A percentile compares a stretch with the other conserved stretches of the same genome.
Evolutionary conservation across 768 basidiomycete genomes (phyloP).

Genomic region (Kwoniella mangroviensis): DNA sequence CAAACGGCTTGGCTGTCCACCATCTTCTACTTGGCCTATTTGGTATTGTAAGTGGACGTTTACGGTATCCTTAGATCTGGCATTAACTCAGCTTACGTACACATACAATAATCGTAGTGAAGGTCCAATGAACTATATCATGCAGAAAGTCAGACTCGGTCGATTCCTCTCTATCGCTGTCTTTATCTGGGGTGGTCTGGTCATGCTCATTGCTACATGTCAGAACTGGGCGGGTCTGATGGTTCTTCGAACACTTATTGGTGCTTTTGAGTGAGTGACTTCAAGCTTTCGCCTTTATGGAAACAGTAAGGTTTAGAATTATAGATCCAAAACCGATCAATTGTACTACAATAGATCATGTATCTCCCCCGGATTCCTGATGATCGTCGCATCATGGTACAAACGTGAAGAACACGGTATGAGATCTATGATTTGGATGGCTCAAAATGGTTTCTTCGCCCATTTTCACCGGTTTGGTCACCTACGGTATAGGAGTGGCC

Average conservation of each 20-base stretch:
- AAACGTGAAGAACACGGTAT: conserved; percentile 5
- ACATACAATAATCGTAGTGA: background rate
- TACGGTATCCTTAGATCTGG: background rate
- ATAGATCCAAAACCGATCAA: too few species aligned
- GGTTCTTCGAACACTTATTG: background rate
- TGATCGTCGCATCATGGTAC: conserved; percentile 13
- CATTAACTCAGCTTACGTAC: too few species aligned
- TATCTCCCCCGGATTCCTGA: conserved; percentile 7
- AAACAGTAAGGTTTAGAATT: too few species aligned
- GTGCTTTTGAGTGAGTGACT: conserved; percentile 1
- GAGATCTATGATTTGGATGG: conserved; percentile 12
- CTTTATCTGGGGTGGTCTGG: background rate
- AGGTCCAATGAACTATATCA: conserved; percentile 4
- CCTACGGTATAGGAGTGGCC: conserved; percentile 5
- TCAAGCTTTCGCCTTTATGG: too few species aligned
- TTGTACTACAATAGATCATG: background rate
- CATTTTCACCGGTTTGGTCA: background rate
- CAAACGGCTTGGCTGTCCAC: conserved; percentile 5
- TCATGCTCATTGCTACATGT: background rate
- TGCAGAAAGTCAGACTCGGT: conserved; percentile 7
- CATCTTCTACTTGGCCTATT: conserved; percentile 2
- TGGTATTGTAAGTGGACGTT: conserved; percentile 2
- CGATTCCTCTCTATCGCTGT: conserved; percentile 4
- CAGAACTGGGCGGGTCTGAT: background rate
- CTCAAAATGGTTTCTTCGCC: conserved; percentile 10